phyloP scores from a whole-genome alignment of 768 basidiomycete genomes.

The Kwoniella bestiolae region DNA sequence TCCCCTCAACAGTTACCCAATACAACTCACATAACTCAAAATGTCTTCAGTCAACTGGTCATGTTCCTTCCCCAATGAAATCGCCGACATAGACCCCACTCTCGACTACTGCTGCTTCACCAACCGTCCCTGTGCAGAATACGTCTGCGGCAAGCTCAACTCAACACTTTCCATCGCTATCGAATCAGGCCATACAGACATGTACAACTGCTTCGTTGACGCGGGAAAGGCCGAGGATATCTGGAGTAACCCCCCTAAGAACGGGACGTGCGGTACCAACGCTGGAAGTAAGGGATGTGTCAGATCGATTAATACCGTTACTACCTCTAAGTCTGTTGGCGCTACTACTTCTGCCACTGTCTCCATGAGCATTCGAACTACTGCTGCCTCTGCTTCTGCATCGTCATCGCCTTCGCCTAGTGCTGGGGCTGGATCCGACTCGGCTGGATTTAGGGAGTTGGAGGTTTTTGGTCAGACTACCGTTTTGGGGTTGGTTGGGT shows the following conservation, averaged over 20 bases:
- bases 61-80: not conserved
- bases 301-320: not conserved
- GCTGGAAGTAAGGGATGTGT: not conserved
- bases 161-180: not conserved
- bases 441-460: not conserved
- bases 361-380: no score
- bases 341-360: no score
- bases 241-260: not conserved
- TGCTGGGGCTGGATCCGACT: not conserved
- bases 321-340: not conserved
- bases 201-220: not conserved
- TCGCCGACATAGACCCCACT: not conserved
- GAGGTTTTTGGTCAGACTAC: not conserved
- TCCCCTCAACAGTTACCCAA: no score
- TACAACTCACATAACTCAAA: not conserved
- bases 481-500: not conserved
- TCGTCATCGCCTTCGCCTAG: no score
- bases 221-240: not conserved
- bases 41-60: not conserved
- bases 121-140: not conserved
- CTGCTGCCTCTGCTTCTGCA: no score
- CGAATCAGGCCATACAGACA: not conserved
- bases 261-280: not conserved
- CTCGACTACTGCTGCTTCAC: conserved; percentile 1
- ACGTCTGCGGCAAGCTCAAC: not conserved